Evolutionary conservation across 306 rosid genomes (phyloP), one percentile per base, ranked within the genome.

Genomic region (Alnus glutinosa): DNA sequence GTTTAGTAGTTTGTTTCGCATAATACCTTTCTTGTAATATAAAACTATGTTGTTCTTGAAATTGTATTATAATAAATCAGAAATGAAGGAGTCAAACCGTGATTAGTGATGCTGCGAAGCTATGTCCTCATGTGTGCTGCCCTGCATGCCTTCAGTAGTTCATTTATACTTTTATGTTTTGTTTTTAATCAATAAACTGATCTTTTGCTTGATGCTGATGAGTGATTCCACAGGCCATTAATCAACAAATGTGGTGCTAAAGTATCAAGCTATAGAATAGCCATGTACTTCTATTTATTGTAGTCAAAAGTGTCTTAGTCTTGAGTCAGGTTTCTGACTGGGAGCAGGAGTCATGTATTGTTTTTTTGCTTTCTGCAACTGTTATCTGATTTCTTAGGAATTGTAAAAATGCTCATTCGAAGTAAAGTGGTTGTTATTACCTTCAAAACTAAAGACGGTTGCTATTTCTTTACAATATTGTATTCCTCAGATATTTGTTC

Each of bases 191-290:
- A 49, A 12, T 71, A 12, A 55, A 77, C 52, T 48, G 50, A 69
- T 71, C 50, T 78, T 57, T n/a, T 63, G 73, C 37, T 36, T 64
- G 37, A 57, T 64, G 61, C 73, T 50, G 63, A 64, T 50, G 13
- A 39, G 19, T 32, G 47, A 36, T 63, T 52, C 32, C 64, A 64
- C 54, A 36, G 48, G 61, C 42, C 23, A 44, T 18, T 19, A 64
- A 52, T 73, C 55, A 52, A 34, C 32, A 66, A 34, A 75, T 4
- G 4, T 14, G 18, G 58, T 76, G 39, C 61, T 75, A 32, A 37
- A 32, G 32, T 64, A 36, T 14, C 51, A 48, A 36, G 59, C n/a
- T 28, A 48, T 34, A 23, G 34, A 14, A 46, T 14, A 37, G 37
- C 54, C 5, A 5, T 14, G 9, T 37, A 16, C 12, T 10, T 48